These are phyloP conservation scores for Globisporangium mamillatum DNA, from an alignment of 352 stramenopile species.

Conservation along the genomic window DNA sequence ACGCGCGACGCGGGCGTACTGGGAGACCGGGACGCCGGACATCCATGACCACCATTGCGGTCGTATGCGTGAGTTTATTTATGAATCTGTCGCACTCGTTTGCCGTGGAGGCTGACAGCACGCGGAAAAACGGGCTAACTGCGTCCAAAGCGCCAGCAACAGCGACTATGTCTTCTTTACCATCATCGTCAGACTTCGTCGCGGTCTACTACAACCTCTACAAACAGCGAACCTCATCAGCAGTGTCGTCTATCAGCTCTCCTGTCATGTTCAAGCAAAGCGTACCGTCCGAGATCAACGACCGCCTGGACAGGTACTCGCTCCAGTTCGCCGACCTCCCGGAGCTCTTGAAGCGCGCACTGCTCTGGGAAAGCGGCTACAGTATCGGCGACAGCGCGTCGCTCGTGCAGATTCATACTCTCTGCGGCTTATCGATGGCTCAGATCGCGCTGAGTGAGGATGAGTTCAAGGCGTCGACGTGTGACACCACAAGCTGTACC, in stretches of 20 bases:
- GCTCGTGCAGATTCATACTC: constrained; percentile 28
- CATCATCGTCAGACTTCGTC: constrained; percentile 10
- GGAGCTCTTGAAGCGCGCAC: constrained; percentile 41
- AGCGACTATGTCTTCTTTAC: too few relatives aligned
- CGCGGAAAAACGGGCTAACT: not conserved
- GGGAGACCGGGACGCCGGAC: not conserved
- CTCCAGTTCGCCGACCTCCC: constrained; percentile 23
- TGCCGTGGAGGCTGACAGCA: not conserved
- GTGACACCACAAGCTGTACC: constrained; percentile 17
- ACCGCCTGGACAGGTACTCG: constrained; percentile 8
- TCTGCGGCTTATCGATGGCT: constrained; percentile 26
- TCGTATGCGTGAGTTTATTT: not conserved
- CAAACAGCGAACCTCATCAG: not conserved
- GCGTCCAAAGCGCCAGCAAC: not conserved
- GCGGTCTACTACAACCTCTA: constrained; percentile 7
- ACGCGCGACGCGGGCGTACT: not conserved
- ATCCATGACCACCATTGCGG: not conserved
- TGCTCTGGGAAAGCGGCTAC: constrained; percentile 64
- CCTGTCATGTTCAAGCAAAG: constrained; percentile 13
- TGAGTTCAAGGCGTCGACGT: constrained; percentile 21
- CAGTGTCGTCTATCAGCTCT: not conserved
- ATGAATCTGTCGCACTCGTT: not conserved
- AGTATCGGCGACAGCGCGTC: constrained; percentile 17
- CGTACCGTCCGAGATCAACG: constrained; percentile 17
- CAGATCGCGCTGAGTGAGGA: constrained; percentile 25